Base-by-base conservation (phyloP, 2,329 filamentous ascomycete species). In the Aspergillus sp. region DNA sequence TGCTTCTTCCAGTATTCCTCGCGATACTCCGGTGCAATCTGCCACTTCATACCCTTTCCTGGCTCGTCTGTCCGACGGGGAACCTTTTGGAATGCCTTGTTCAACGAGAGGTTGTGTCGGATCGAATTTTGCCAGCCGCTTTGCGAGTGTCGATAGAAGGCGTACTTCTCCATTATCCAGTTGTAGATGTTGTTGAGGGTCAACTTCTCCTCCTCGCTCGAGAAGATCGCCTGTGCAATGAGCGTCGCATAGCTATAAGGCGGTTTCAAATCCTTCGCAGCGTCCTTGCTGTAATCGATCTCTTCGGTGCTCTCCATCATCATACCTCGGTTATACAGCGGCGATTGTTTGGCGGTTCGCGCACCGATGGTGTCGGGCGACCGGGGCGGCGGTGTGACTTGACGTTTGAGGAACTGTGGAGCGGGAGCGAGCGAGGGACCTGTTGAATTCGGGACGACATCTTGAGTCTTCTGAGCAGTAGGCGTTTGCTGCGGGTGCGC, bases 1-100 rank as follows among this genome's bases (percentile, higher is more conserved):
- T 78, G 76, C 65, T 89, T 90, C 71, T 90, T 90, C 59, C 91
- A 84, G 80, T 97, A 96, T 53, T 96, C 93, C 17, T 97, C 91
- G 49, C 89, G 87, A 63, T 88, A 84, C 62, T 96, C 90, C 1
- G 90, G 84, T 4, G 91, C 87, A 69, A 99, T 93, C 75, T 93
- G 91, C 95, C 95, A 99, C 73, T 98, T 98, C 92, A 97, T 98
- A 27, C 95, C 95, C 73, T 99, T 99, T 12, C 95, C 95, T 21
- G 95, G 95, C 72, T 99, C 95, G 66, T 98, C 91, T 0, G 92
- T 96, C 15, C 90, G 88, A 47, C 95, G 88, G 3, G 95, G 90
- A 8, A 96, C 90, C 74, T 99, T 99, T 66, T 92, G 88, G 69
- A 99, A 99, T 0, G 89, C 87, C 72, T 97, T 96, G 74, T 96